These are phyloP conservation scores for Phaeotremella fagi DNA, from an alignment of 768 basidiomycete species.

Conservation along the genomic window DNA sequence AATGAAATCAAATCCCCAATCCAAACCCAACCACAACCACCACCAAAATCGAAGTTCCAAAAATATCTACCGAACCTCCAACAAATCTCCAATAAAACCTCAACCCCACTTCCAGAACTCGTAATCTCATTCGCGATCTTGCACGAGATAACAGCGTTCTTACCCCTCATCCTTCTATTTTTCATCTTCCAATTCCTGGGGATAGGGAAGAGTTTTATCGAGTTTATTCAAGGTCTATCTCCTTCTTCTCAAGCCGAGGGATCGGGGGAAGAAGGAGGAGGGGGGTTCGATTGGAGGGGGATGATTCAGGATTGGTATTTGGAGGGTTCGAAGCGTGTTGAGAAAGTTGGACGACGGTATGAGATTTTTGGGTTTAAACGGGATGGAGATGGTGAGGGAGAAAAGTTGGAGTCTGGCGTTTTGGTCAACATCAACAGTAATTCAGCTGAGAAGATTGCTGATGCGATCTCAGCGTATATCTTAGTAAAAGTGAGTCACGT, in stretches of 20 bases:
- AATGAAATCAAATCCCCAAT: no score
- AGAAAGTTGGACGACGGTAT: slow-evolving; percentile 67
- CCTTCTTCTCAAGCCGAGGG: not conserved
- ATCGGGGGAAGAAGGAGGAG: slow-evolving; percentile 1
- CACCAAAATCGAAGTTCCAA: not conserved
- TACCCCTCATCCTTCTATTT: slow-evolving; percentile 70
- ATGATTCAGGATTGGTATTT: slow-evolving; percentile 62
- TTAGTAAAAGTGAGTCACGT: slow-evolving; percentile 67
- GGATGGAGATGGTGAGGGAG: slow-evolving; percentile 9
- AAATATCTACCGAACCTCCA: slow-evolving; percentile 55
- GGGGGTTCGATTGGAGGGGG: slow-evolving; percentile 26
- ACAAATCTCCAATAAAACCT: slow-evolving; percentile 63
- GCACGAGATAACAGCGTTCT: slow-evolving; percentile 77
- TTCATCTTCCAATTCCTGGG: slow-evolving; percentile 64
- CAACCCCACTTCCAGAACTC: slow-evolving; percentile 71
- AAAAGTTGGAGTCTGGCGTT: slow-evolving; percentile 20
- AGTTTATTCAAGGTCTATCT: slow-evolving; percentile 26
- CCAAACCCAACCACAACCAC: not conserved
- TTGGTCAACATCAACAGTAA: slow-evolving; percentile 9
- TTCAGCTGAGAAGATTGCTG: slow-evolving; percentile 71
- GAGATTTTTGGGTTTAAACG: slow-evolving; percentile 68
- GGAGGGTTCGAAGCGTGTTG: slow-evolving; percentile 70
- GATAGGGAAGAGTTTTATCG: slow-evolving; percentile 64
- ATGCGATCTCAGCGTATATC: slow-evolving; percentile 75
- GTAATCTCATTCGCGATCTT: slow-evolving; percentile 71